Percentiles rank a stretch among this genome's conserved stretches.
Conservation (phyloP, 2,329 filamentous ascomycete genomes). For the Pestalotiopsis sp. region DNA sequence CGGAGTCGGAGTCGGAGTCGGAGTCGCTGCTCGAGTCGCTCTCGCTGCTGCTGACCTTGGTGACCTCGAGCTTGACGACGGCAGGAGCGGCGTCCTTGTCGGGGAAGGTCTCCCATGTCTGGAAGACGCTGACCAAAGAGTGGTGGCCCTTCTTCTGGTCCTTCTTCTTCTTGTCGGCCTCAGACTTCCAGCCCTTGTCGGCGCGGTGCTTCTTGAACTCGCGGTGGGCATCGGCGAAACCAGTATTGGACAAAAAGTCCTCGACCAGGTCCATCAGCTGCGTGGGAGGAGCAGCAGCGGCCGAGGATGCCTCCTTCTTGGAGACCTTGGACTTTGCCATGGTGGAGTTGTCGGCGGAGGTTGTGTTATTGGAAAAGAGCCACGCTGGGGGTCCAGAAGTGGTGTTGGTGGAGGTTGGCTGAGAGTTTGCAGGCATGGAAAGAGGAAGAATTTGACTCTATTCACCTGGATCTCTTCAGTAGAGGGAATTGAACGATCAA, state of each 20-base stretch:
- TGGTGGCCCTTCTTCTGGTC: conserved; percentile 34
- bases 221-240: conserved; percentile 63
- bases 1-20: conserved; percentile 30
- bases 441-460: not conserved
- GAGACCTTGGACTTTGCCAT: conserved; percentile 24
- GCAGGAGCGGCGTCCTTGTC: conserved; percentile 31
- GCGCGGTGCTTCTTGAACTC: conserved; percentile 66
- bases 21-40: conserved; percentile 15
- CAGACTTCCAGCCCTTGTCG: conserved; percentile 50
- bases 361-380: conserved; percentile 35
- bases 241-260: conserved; percentile 66
- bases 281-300: conserved; percentile 46
- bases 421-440: conserved; percentile 4
- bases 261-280: conserved; percentile 70
- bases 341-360: conserved; percentile 17
- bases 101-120: conserved; percentile 49
- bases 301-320: conserved; percentile 22
- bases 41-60: conserved; percentile 29
- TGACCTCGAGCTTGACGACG: conserved; percentile 26
- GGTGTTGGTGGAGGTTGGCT: conserved; percentile 14
- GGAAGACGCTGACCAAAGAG: conserved; percentile 53
- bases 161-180: conserved; percentile 24
- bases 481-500: not conserved
- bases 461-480: not conserved
- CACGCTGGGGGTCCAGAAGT: conserved; percentile 30